Base-by-base conservation (phyloP, 441 rosid species). In the Euphorbia schlechtendalii region DNA sequence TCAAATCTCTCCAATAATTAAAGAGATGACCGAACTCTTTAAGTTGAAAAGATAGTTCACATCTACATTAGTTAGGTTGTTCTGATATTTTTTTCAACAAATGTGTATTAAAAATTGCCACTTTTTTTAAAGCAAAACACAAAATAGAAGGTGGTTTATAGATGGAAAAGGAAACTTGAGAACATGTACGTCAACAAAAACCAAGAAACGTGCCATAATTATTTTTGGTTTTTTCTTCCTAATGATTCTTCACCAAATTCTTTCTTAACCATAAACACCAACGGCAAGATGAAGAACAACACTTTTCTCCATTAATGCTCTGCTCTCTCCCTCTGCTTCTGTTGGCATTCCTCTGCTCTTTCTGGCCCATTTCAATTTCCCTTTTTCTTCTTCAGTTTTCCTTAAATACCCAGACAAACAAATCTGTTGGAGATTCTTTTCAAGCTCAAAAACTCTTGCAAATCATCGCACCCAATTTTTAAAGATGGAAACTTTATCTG, bases 141-240 rank as follows among this genome's bases (percentile, higher is more conserved):
- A 32, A 38, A 21, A 36, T 4, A n/a, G 6, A 18, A 32, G 34
- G 3, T 3, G 51, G 15, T 2, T 15, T 17, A n/a, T 28, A 18
- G 20, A 22, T 1, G 7, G 2, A 0, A 18, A 11, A 8, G 20
- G 20, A 11, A 8, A 8, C 8, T 8, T 38, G 22, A 11, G 2
- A 20, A n/a, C 25, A 22, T 27, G 30, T 9, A 12, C 18, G 2
- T 6, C 14, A 12, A 3, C 5, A 53, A 22, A 25, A 53, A 22
- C 56, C 22, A 28, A 14, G 49, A 28, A 22, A 5, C 24, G 36
- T 32, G 60, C 17, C 41, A 46, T 72, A 59, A 63, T 36, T 65
- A 48, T 24, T 48, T 20, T 60, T 64, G 72, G 71, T 63, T 46
- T 59, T 36, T 69, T 41, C 34, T 64, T 49, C 41, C 27, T 64